Base-by-base conservation (phyloP, 1,284 basidiomycete species). In the Trametes sp. region DNA sequence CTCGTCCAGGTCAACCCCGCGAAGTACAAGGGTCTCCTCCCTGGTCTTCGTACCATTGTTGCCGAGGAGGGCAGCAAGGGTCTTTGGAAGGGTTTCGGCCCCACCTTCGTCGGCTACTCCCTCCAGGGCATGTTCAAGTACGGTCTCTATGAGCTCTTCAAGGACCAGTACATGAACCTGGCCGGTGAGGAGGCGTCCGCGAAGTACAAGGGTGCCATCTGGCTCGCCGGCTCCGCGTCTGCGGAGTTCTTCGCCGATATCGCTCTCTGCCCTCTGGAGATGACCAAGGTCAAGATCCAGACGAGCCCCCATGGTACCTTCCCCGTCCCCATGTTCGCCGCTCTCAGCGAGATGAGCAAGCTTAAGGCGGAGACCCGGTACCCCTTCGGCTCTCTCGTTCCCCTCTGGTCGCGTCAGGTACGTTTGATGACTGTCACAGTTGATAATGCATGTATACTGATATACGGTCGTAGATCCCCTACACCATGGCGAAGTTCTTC, bases 81-180 rank as follows among this genome's bases (percentile, higher is more conserved):
- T 76, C 88, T 98, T 76, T 92, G 96, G 83, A 98, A 97, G 76
- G 97, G 96, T 73, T 85, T 98, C 75, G 94, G 94, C 51, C 94
- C 94, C 56, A 96, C 95, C 58, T 84, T 95, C 71, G 83, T 97
- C 78, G 96, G 96, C 63, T 98, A 98, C 84, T 93, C 95, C 23
- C 85, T 97, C 70, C 97, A 98, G 81, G 97, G 96, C 75, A 88
- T 95, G 83, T 93, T 96, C 88, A 98, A 98, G 82, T 98, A 94
- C 78, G 95, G 95, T 81, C 92, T 95, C 76, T 97, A 98, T 80
- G 95, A 97, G 81, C 79, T 93, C 76, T 98, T 96, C 91, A 98
- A 98, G 85, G 94, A 97, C 78, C 71, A 80, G 67, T 93, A 95
- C 82, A 90, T 91, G 81, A 94, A 96, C 82, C 72, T 87, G 62